Conservation (phyloP, 2,329 filamentous ascomycete species). For the Akanthomyces lecanii region DNA sequence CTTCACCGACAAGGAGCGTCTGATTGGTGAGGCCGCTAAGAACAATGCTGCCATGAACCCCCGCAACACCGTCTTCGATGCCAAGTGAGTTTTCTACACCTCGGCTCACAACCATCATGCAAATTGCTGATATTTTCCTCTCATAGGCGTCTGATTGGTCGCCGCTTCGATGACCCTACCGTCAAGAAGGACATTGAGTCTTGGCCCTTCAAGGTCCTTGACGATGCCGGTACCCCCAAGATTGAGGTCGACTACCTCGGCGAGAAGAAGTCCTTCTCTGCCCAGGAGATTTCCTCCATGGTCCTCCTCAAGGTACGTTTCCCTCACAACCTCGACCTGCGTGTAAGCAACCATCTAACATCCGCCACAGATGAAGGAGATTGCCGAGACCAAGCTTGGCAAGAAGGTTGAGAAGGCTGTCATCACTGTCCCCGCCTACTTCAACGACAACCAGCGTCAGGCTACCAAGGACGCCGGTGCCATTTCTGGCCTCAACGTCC, state of each 20-base stretch:
- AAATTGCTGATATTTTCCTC: conserved; percentile 18
- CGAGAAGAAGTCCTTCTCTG: conserved; percentile 92
- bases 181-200: conserved; percentile 99
- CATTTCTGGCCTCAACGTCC: conserved; percentile 90
- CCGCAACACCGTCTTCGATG: conserved; percentile 95
- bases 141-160: conserved; percentile 88
- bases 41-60: conserved; percentile 99
- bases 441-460: conserved; percentile 97
- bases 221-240: conserved; percentile 81
- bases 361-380: conserved; percentile 74
- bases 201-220: conserved; percentile 98
- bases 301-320: conserved; percentile 84
- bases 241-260: conserved; percentile 95
- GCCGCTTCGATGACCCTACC: conserved; percentile 88
- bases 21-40: conserved; percentile 99
- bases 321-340: neutral
- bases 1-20: conserved; percentile 96
- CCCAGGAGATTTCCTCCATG: conserved; percentile 99
- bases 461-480: conserved; percentile 92
- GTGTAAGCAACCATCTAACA: conserved; percentile 17
- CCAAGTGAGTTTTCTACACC: conserved; percentile 67
- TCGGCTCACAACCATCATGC: neutral
- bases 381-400: conserved; percentile 73
- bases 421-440: conserved; percentile 94
- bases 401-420: conserved; percentile 84